phyloP scores from a whole-genome alignment of 2,329 filamentous ascomycete genomes.

The Trichothecium sympodiale region DNA sequence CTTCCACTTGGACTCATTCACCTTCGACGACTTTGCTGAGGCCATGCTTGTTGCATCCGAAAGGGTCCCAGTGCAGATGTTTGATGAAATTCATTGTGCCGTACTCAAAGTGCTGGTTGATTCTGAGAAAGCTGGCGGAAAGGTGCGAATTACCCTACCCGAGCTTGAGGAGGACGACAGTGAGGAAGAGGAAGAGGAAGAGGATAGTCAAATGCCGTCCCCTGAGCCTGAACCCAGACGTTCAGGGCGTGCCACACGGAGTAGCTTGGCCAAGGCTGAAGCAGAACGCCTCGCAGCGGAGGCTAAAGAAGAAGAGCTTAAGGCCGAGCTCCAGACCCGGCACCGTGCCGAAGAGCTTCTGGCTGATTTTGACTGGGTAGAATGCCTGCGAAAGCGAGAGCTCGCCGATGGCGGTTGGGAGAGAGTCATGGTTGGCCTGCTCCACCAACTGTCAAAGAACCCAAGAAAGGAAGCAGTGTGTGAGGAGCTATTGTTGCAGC shows the following conservation, averaged over 20 bases:
- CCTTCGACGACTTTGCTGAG: constrained; percentile 91
- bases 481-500: constrained; percentile 65
- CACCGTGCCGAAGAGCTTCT: constrained; percentile 71
- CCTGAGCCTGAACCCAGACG: constrained; percentile 63
- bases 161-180: constrained; percentile 63
- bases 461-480: constrained; percentile 60
- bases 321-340: constrained; percentile 35
- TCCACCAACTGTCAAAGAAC: constrained; percentile 74
- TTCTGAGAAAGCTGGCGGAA: constrained; percentile 62
- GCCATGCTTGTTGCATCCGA: constrained; percentile 69
- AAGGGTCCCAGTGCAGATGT: constrained; percentile 67
- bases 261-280: constrained; percentile 74
- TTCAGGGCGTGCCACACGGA: constrained; percentile 64
- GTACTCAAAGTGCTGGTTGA: constrained; percentile 79
- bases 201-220: constrained; percentile 40
- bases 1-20: constrained; percentile 90
- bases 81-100: constrained; percentile 85
- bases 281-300: constrained; percentile 56
- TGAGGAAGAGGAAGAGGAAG: constrained; percentile 47
- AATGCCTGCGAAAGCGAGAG: constrained; percentile 70
- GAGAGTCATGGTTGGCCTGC: constrained; percentile 72
- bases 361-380: constrained; percentile 69
- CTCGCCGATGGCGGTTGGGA: constrained; percentile 89
- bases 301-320: constrained; percentile 36
- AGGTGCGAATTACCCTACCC: constrained; percentile 67